Base-by-base conservation (phyloP, 2,329 filamentous ascomycete species). In the Fusarium sulawesiense region DNA sequence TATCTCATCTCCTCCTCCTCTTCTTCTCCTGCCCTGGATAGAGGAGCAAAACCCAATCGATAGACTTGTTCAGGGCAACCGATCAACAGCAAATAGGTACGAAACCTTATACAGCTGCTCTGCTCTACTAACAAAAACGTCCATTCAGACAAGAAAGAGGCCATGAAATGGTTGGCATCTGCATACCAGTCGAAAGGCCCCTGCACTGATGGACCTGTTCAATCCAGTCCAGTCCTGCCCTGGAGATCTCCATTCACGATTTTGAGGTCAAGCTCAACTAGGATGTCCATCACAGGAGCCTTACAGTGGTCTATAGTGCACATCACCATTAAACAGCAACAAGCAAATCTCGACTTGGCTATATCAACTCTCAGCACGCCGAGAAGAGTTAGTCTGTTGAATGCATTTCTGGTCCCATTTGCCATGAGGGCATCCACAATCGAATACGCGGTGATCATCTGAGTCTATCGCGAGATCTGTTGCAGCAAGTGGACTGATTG, bases 91-190 rank as follows among this genome's bases (percentile, higher is more conserved):
- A 14, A 55, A 55, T 46, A 48, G 42, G 53, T 47, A 47, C 53
- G n/a, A 29, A 56, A 56, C 41, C n/a, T 47, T 48, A 34, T 47
- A 21, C 40, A n/a, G 25, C 27, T 44, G 21, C 14, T 34, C 27
- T 42, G 21, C 13, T 25, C 40, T 12, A 14, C 6, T 46, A 44
- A 46, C 51, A 55, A 32, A 55, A 49, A 37, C 55, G 60, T 60
- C 23, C 14, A 50, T 51, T 40, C 14, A 40, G 21, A 20, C 27
- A 48, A 48, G 29, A 49, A 47, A 40, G 50, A 46, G 40, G 32
- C 46, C 16, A 66, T 48, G 23, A 34, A 67, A 66, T 66, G 66
- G 61, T 45, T 50, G 49, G 49, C 56, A 51, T 66, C 47, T 69
- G 53, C 66, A 65, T 69, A 37, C 66, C 66, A 62, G 34, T 49